Evolutionary conservation across 148 eudicot species (phyloP).

Genomic region (Chenopodium quinoa): DNA sequence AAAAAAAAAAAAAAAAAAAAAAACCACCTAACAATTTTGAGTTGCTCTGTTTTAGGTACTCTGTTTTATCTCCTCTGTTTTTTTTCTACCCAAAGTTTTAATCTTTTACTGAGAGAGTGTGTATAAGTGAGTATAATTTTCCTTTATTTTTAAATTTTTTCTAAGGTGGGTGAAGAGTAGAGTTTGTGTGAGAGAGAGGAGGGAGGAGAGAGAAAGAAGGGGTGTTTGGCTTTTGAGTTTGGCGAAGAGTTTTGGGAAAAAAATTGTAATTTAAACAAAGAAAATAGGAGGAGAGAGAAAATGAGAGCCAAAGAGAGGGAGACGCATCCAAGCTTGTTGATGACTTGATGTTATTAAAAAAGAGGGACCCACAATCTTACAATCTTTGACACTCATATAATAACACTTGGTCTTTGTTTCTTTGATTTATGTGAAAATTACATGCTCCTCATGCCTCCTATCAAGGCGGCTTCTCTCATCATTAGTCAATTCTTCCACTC

Average conservation of each 20-base stretch:
- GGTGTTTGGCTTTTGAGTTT: conserved; percentile 40
- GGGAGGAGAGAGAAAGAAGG: conserved; percentile 10
- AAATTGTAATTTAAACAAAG: neutral
- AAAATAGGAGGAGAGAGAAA: neutral
- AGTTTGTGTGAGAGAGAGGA: conserved; percentile 25
- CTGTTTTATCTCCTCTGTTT: conserved; percentile 7
- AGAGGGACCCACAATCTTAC: neutral
- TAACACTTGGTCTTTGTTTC: conserved; percentile 11
- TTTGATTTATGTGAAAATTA: neutral
- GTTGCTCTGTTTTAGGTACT: neutral
- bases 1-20: neutral
- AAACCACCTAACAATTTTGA: too few species aligned
- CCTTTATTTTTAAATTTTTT: neutral
- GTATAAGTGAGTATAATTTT: neutral
- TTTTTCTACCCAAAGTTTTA: neutral
- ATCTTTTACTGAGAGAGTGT: conserved; percentile 5
- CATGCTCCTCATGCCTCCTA: neutral
- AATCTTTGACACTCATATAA: neutral
- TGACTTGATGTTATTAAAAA: neutral
- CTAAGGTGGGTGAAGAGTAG: conserved; percentile 28
- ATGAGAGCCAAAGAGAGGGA: neutral
- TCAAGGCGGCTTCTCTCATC: conserved; percentile 14
- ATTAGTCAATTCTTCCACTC: neutral
- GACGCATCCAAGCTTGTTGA: neutral
- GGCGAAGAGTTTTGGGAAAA: conserved; percentile 29